Evolutionary conservation across 2,329 filamentous ascomycete species (phyloP).

Genomic region (Claviceps pazoutovae): DNA sequence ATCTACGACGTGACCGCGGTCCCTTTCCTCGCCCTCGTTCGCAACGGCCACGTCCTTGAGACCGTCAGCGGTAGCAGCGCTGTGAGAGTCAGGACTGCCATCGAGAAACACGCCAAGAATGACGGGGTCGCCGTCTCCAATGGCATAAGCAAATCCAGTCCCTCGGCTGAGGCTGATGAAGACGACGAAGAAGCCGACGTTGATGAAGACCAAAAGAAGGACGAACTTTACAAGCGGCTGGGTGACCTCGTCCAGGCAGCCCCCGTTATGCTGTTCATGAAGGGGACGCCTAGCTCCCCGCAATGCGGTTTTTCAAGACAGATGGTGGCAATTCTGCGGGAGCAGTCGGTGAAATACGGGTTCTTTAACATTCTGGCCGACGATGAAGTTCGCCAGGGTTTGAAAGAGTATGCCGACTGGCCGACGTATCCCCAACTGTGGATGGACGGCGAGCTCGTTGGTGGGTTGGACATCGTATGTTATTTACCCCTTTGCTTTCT

Average conservation of each 20-base stretch:
- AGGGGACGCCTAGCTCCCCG: conserved; percentile 76
- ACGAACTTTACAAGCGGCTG: conserved; percentile 72
- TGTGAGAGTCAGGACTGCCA: conserved; percentile 66
- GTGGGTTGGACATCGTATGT: conserved; percentile 89
- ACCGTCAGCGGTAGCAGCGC: conserved; percentile 84
- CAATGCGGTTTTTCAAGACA: conserved; percentile 91
- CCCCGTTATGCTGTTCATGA: conserved; percentile 98
- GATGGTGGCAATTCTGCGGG: conserved; percentile 71
- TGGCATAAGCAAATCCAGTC: conserved; percentile 22
- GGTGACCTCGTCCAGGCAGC: conserved; percentile 83
- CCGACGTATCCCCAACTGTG: conserved; percentile 94
- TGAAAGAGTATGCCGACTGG: conserved; percentile 98
- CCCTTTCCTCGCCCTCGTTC: conserved; percentile 76
- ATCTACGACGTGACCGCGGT: conserved; percentile 89
- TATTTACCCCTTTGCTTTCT: not conserved
- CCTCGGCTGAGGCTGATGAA: conserved; percentile 28
- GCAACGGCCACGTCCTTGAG: conserved; percentile 62
- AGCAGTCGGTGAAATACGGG: conserved; percentile 86
- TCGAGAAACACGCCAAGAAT: conserved; percentile 63
- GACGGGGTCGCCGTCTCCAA: conserved; percentile 21
- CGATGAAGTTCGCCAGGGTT: conserved; percentile 86
- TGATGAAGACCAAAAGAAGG: conserved; percentile 52
- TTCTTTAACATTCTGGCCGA: conserved; percentile 99
- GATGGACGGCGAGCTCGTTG: conserved; percentile 79
- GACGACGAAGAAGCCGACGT: conserved; percentile 18